Evolutionary conservation across 2,329 filamentous ascomycete genomes (phyloP), one percentile per base, ranked within the genome.

Genomic region (Dactylonectria estremocensis): DNA sequence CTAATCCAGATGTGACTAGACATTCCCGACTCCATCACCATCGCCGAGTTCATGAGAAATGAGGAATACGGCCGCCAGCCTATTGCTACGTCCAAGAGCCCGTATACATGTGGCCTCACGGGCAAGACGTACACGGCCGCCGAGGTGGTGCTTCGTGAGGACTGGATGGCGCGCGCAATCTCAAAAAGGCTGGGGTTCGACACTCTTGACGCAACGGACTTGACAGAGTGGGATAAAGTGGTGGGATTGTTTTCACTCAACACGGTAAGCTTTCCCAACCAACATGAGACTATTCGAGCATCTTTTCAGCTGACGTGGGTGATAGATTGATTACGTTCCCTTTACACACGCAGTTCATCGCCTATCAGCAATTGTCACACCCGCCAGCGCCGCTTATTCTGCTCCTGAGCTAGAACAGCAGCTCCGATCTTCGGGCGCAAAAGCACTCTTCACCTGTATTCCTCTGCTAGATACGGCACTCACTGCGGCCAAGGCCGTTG

Each of bases 201-300:
- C 40, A 89, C 92, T 2, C 91, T 93, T 66, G 80, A 89, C 59
- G 93, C 91, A 14, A 89, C 89, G 0, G 91, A 89, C 60, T 93
- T 91, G 14, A 89, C 89, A 0, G 91, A 95, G 76, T 96, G 92
- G 91, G 93, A 96, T 74, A 95, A 95, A 79, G 92, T 95, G 18
- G 84, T 94, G 46, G 91, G 86, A 1, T 83, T 95, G 33, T 97
- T 93, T 81, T 91, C 91, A 6, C 80, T 95, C 63, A 97, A 97
- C 77, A 93, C 93, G 16, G 92, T 93, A 8, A n/a, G 57, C 20
- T 5, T 3, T 16, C 6, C 11, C 3, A 14, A 8, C 3, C 33
- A 11, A n/a, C 14, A n/a, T 24, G 11, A 10, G 14, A 80, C 13
- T 64, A 16, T 22, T 16, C 9, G 22, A 2, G 3, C 22, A 1